Evolutionary conservation across 106 monocot species (phyloP), one percentile per base, ranked within the genome.

Genomic region (Platanthera zijinensis): DNA sequence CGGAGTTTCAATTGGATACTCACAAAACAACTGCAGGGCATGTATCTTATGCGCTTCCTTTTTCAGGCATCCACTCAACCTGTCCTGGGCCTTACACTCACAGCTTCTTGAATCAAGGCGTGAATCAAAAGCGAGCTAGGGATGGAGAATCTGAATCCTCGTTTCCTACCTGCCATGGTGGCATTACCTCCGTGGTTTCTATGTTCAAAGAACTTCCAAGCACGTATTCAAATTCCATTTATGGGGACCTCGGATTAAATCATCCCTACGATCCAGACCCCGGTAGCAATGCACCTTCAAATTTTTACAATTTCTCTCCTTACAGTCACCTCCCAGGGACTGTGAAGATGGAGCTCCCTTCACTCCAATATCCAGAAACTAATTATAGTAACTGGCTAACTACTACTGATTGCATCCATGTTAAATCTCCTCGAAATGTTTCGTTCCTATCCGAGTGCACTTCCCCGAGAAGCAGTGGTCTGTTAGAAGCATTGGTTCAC

Each of bases 271-370:
- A 71, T 72, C 50, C 47, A 77, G 48, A 76, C 32, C 28, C 66
- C 70, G 83, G 87, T 78, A 86, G 87, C 84, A 84, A 89, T 92
- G 79, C 86, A 84, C 19, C 80, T 72, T 14, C 71, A 72, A 10
- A 50, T 6, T 81, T 84, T 86, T 85, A 86, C 90, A 87, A 85
- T 57, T 78, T 84, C 93, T 90, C 93, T 87, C 74, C 90, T 89
- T 93, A 87, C 74, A 76, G 79, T 64, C 48, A 80, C 72, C 61
- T 52, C 78, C 9, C 39, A 52, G 87, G 72, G 83, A 47, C 87
- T 78, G 77, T 75, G 87, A 90, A 92, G 90, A 17, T 81, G 83
- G 96, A 96, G 96, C 96, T 96, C 96, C 96, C 96, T 96, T 96
- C 96, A 96, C 87, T 93, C 96, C 96, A 96, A 96, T 85, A 84